These are phyloP conservation scores for Laguncularia racemosa DNA, from an alignment of 345 rosid genomes.

Conservation along the genomic window DNA sequence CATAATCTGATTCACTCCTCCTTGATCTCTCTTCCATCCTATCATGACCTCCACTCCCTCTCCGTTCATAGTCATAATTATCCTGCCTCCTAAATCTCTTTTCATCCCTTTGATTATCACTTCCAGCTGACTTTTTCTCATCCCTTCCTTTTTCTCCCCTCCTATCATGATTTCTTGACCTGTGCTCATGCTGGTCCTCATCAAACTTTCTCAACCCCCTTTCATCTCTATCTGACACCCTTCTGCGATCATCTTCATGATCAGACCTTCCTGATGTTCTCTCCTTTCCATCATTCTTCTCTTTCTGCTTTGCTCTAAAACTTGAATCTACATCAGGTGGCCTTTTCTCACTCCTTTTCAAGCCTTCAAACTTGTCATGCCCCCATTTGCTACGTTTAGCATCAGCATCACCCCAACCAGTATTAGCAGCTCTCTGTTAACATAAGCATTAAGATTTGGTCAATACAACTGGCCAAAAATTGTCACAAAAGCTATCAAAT, in stretches of 20 bases:
- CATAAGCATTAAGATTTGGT: neutral
- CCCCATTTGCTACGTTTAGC: conserved; percentile 30
- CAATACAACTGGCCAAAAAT: neutral
- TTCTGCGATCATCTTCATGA: conserved; percentile 19
- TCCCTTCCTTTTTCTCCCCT: conserved; percentile 26
- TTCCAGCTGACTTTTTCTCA: conserved; percentile 5
- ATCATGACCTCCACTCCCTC: no score
- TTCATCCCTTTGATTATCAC: conserved; percentile 22
- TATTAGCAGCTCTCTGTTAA: conserved; percentile 15
- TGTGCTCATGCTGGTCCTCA: conserved; percentile 22
- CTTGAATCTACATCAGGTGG: conserved; percentile 14
- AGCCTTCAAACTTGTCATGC: conserved; percentile 58
- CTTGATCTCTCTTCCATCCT: no score
- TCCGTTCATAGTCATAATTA: no score
- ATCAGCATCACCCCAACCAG: conserved; percentile 3
- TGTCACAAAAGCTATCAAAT: no score
- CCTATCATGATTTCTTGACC: conserved; percentile 26
- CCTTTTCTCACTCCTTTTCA: conserved; percentile 27
- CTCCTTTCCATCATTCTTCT: conserved; percentile 23
- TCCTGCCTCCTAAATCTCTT: conserved; percentile 34
- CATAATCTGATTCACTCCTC: no score
- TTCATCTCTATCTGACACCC: conserved; percentile 26
- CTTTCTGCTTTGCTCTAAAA: conserved; percentile 20
- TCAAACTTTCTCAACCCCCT: conserved; percentile 13
- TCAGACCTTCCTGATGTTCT: conserved; percentile 23